These are phyloP conservation scores for Monilinia laxa DNA, from an alignment of 2,329 filamentous ascomycete genomes.

Conservation along the genomic window DNA sequence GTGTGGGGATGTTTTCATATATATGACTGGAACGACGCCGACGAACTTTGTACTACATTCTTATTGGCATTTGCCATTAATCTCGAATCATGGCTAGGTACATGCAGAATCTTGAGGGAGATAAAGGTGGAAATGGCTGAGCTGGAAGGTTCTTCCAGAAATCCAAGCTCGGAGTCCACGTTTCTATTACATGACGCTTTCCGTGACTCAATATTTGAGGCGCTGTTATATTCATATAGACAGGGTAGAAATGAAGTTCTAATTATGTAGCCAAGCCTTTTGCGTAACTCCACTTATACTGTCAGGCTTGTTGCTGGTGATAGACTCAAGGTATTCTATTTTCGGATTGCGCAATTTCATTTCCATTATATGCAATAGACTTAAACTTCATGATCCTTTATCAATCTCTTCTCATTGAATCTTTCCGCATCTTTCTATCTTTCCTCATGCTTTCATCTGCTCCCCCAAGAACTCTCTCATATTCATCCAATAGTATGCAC, in stretches of 20 bases:
- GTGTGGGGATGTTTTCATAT: slow-evolving; percentile 12
- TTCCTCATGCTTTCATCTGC: not conserved
- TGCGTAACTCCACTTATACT: too few species aligned
- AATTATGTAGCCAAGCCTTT: too few species aligned
- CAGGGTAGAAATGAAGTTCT: too few species aligned
- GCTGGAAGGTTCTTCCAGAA: too few species aligned
- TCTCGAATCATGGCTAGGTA: not conserved
- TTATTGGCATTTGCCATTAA: too few species aligned
- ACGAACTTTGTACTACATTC: not conserved
- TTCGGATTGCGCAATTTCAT: not conserved
- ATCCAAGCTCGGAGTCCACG: too few species aligned
- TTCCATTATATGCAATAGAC: not conserved
- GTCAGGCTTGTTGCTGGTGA: too few species aligned
- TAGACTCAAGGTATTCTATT: too few species aligned
- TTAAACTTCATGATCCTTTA: not conserved
- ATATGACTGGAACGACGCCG: not conserved
- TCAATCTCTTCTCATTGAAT: not conserved
- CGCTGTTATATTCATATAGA: too few species aligned
- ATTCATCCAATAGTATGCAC: not conserved
- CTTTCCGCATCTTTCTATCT: not conserved
- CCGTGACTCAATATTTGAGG: too few species aligned
- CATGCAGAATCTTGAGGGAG: not conserved
- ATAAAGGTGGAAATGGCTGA: not conserved
- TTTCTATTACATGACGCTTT: too few species aligned
- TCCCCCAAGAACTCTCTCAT: not conserved